Evolutionary conservation across 345 rosid species (phyloP).

Genomic region (Dovyalis caffra): DNA sequence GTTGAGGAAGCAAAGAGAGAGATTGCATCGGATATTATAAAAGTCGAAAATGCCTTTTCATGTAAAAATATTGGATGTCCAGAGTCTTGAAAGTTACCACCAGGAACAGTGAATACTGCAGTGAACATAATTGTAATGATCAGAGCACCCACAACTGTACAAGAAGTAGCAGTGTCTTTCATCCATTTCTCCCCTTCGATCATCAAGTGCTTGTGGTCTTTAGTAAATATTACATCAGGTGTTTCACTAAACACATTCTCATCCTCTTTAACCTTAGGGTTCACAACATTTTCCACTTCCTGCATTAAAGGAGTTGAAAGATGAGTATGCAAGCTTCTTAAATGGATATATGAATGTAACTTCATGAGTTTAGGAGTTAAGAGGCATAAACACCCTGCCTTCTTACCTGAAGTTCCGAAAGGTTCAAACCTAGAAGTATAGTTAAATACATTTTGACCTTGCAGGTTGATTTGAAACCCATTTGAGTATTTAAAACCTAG

Average conservation of each 20-base stretch:
- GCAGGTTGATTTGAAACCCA: too few species aligned
- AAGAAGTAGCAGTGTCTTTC: background rate
- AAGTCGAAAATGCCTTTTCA: background rate
- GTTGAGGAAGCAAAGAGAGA: background rate
- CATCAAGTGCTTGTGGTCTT: background rate
- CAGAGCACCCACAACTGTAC: background rate
- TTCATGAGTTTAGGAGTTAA: too few species aligned
- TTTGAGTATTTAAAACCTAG: too few species aligned
- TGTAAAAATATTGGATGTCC: background rate
- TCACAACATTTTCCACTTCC: background rate
- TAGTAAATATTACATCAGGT: background rate
- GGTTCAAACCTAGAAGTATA: too few species aligned
- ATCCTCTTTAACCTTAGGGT: background rate
- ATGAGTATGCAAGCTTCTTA: too few species aligned
- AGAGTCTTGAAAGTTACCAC: background rate
- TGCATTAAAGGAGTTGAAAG: background rate
- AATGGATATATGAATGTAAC: too few species aligned
- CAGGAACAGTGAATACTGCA: background rate
- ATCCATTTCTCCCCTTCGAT: background rate
- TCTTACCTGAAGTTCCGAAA: too few species aligned
- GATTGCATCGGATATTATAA: background rate
- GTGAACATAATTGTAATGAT: background rate
- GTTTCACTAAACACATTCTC: too few species aligned
- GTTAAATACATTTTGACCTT: too few species aligned
- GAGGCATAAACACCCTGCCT: too few species aligned